These are phyloP conservation scores for Astrephomene gubernaculifera DNA, from an alignment of 139 green algal species.

Conservation along the genomic window DNA sequence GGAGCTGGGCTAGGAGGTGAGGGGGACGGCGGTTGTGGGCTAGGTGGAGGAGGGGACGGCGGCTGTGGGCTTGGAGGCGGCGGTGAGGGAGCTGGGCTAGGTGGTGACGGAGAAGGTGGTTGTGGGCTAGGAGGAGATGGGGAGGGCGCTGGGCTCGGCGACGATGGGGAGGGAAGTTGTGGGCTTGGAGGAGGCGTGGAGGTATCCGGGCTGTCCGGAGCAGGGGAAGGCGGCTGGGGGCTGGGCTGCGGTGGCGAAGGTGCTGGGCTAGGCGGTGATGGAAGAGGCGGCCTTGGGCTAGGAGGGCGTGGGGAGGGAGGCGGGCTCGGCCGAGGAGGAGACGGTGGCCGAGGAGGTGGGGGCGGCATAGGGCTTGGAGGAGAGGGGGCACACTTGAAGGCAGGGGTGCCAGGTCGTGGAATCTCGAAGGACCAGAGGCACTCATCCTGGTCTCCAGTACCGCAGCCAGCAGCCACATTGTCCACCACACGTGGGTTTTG, in stretches of 20 bases:
- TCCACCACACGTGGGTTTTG: not conserved
- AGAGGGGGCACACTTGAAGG: not conserved
- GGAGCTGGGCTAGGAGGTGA: not conserved
- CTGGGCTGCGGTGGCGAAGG: not conserved
- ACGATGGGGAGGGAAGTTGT: not conserved
- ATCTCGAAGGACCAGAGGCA: not conserved
- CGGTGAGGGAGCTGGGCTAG: not conserved
- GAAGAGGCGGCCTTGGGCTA: not conserved
- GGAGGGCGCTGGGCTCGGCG: not conserved
- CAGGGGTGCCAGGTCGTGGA: not conserved
- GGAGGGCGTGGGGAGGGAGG: not conserved
- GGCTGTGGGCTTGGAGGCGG: not conserved
- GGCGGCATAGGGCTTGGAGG: not conserved
- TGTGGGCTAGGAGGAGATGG: not conserved
- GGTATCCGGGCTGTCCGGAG: not conserved
- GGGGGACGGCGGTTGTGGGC: not conserved
- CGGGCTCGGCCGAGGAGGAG: not conserved
- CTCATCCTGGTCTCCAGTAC: conserved; percentile 2
- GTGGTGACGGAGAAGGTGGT: not conserved
- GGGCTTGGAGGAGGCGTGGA: not conserved
- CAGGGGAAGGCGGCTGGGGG: not conserved
- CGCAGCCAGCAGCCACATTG: not conserved
- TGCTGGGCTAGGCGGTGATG: not conserved
- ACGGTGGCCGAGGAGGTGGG: not conserved
- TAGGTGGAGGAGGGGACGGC: not conserved